Percentiles rank a stretch among this genome's conserved stretches.
Evolutionary conservation across 208 protist species (phyloP).

Genomic region (Vickermania spadyakhi): DNA sequence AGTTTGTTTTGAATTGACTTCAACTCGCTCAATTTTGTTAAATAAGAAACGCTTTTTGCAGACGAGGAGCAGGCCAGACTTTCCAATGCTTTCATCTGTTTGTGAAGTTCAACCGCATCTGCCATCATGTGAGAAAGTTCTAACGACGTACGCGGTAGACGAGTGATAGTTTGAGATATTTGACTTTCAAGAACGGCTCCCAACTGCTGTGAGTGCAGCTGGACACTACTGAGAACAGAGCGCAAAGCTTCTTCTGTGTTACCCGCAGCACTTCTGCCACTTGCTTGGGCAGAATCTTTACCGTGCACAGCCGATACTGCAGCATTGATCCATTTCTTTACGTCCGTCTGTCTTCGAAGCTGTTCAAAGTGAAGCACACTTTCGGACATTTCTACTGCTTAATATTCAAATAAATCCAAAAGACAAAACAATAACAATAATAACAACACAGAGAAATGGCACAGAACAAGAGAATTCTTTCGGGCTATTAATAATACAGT

Average conservation of each 20-base stretch:
- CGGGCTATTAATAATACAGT: too few species aligned
- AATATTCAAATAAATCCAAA: too few species aligned
- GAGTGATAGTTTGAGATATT: conserved; percentile 50
- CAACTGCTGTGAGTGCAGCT: conserved; percentile 45
- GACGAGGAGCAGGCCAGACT: neutral
- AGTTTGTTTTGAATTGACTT: conserved; percentile 40
- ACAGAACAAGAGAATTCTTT: too few species aligned
- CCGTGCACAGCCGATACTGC: conserved; percentile 16
- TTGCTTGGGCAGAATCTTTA: too few species aligned
- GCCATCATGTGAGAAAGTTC: conserved; percentile 57
- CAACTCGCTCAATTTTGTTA: conserved; percentile 18
- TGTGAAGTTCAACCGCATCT: conserved; percentile 38
- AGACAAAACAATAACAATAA: too few species aligned
- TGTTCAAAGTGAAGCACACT: neutral
- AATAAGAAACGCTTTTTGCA: conserved; percentile 4
- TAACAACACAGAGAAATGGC: too few species aligned
- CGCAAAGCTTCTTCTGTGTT: neutral
- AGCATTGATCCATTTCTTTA: conserved; percentile 50
- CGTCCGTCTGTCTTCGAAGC: conserved; percentile 15
- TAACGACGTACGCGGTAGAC: conserved; percentile 53
- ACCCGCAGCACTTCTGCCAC: too few species aligned
- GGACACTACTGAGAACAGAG: conserved; percentile 25
- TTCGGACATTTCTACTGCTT: too few species aligned
- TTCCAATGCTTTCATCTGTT: conserved; percentile 29
- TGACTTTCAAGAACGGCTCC: conserved; percentile 39